Base-by-base conservation (phyloP, 1,139 yeast species). In the Yamadazyma membranifaciens region DNA sequence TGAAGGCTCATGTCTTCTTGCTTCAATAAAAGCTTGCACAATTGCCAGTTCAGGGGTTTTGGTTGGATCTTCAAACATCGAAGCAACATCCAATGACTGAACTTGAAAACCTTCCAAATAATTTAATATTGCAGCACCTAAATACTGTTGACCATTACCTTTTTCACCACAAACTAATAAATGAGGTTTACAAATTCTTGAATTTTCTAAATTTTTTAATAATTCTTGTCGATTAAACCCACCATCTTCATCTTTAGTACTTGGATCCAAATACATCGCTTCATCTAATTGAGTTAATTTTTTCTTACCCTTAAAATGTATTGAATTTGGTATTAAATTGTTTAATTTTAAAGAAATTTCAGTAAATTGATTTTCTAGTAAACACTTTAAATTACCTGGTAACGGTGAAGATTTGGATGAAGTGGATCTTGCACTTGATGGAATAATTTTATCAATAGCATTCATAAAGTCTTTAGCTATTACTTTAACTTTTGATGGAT, bases 131-230 rank as follows among this genome's bases (percentile, higher is more conserved):
- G 98, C 97, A 1, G 92, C 75, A 9, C 92, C 86, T 12, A 94
- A 59, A 59, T 92, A 91, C 50, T 82, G 87, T 52, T 91, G 96
- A 1, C 98, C 99, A 63, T 78, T 79, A 0, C 98, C 97, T n/a
- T 72, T 66, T 2, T 69, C 67, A 2, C 98, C 98, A 39, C 80
- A 66, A 1, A 92, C 70, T 31, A 89, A 65, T 27, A 92, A 61
- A 48, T 94, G 79, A 1, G 99, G 99, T 47, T 88, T 79, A 59
- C 84, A 91, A 1, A 87, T 72, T 47, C 97, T 70, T 5, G 94
- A 75, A 31, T 72, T 69, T 48, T 85, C 81, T 36, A 83, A 62
- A 41, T 67, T 72, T 43, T 75, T 78, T 46, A 82, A 67, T 36
- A 78, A 69, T 55, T 80, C 87, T 59, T 80, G 94, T 63, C 67